Evolutionary conservation across 2,329 filamentous ascomycete species (phyloP).

Genomic region (Canariomyces notabilis): DNA sequence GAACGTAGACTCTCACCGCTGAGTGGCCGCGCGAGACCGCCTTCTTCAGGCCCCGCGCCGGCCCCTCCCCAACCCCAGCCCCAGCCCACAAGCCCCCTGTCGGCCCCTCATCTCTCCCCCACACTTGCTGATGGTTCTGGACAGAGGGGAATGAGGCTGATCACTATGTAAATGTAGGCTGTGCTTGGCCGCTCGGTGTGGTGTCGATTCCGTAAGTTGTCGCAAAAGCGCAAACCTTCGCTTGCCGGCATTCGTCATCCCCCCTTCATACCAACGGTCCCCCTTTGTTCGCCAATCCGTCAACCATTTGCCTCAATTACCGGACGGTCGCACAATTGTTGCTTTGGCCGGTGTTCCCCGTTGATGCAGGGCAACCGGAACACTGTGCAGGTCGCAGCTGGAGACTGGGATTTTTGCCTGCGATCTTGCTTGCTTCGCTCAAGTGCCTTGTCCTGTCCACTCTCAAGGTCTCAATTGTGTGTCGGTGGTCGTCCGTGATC

Average conservation of each 20-base stretch:
- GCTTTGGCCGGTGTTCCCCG: not conserved
- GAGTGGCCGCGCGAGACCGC: constrained; percentile 1
- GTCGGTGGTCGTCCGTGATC: not conserved
- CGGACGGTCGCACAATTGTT: not conserved
- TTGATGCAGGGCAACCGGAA: not conserved
- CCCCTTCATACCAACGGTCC: constrained; percentile 7
- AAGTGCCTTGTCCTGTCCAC: too few species aligned
- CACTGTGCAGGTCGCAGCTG: not conserved
- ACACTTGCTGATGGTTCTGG: constrained; percentile 19
- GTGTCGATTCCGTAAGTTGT: constrained; percentile 3
- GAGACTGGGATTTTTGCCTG: not conserved
- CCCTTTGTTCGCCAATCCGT: constrained; percentile 8
- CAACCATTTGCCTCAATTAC: constrained; percentile 3
- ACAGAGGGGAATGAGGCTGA: constrained; percentile 30
- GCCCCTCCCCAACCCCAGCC: constrained; percentile 3
- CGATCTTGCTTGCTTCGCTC: not conserved
- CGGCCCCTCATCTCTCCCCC: constrained; percentile 19
- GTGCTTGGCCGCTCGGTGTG: constrained; percentile 10
- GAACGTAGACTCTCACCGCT: constrained; percentile 14
- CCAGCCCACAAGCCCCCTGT: constrained; percentile 13
- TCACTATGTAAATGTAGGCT: constrained; percentile 21
- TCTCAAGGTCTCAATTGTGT: too few species aligned
- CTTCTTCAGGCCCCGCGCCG: constrained; percentile 9
- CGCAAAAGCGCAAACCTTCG: constrained; percentile 10
- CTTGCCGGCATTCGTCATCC: constrained; percentile 17